A percentile compares a stretch with the other conserved stretches of the same genome.
These are phyloP conservation scores for Acidiella bohemica DNA, from an alignment of 495 filamentous ascomycete genomes.

Conservation along the genomic window DNA sequence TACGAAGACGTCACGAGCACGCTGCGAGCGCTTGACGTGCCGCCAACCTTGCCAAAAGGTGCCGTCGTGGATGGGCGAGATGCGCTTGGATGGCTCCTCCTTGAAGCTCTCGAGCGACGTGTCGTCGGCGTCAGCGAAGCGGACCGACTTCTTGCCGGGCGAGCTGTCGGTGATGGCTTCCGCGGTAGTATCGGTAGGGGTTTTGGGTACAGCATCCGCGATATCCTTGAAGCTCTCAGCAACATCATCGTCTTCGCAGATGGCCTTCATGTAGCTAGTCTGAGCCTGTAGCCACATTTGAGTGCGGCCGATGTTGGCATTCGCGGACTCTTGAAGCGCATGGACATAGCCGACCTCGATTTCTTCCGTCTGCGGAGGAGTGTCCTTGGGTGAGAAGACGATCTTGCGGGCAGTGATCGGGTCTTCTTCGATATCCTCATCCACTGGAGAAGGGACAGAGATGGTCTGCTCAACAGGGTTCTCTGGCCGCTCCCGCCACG, in stretches of 20 bases:
- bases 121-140: conserved; percentile 51
- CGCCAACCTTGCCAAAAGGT: conserved; percentile 90
- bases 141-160: conserved; percentile 53
- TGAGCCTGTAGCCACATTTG: conserved; percentile 71
- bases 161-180: conserved; percentile 4
- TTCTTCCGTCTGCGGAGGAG: conserved; percentile 25
- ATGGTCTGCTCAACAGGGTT: conserved; percentile 54
- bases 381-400: conserved; percentile 23
- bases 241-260: conserved; percentile 50
- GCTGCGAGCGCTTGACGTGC: conserved; percentile 45
- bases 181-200: conserved; percentile 7
- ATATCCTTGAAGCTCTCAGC: conserved; percentile 27
- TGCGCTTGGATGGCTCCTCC: conserved; percentile 7
- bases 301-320: conserved; percentile 64
- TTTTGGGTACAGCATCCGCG: conserved; percentile 24
- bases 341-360: conserved; percentile 52
- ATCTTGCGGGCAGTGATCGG: conserved; percentile 17
- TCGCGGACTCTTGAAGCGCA: conserved; percentile 49
- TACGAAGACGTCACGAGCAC: conserved; percentile 59
- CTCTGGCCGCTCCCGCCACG: conserved; percentile 45
- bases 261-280: conserved; percentile 56
- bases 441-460: conserved; percentile 35
- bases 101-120: conserved; percentile 10
- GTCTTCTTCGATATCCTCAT: background rate
- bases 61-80: conserved; percentile 43